Evolutionary conservation across 108 stramenopile species (phyloP), one percentile per base, ranked within the genome.

Genomic region (Cylindrotheca closterium): DNA sequence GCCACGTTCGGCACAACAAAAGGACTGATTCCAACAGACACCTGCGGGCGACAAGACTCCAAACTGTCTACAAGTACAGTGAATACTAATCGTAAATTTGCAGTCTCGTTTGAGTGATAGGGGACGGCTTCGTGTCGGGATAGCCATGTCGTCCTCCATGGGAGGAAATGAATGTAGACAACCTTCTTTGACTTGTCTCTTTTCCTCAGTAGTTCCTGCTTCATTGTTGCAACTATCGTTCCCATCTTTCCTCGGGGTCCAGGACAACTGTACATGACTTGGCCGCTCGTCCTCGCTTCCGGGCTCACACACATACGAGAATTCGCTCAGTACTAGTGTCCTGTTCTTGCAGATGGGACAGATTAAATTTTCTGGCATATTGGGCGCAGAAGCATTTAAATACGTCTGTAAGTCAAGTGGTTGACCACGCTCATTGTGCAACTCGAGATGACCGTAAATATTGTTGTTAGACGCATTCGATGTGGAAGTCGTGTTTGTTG

Each of bases 11-110:
- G 15, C 17, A 47, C 58, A 60, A 0, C 17, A 2, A 4, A 47
- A 60, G 12, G 21, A 19, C 26, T 8, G 45, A 47, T 47, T n/a
- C 45, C 58, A 47, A 24, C 58, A 60, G 1, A 60, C 58, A 25
- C 25, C 26, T 24, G 58, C 58, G 2, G 58, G 58, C 17, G 58
- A 34, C 37, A 29, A 60, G 19, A 60, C 46, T 47, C 30, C 58
- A 46, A 60, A 60, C 22, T 60, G 42, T 23, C 25, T 34, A 27
- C 58, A 60, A 12, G 58, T 28, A 4, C 58, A 60, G 26, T 60
- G 58, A 46, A 60, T 60, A 1, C 25, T 28, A 32, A 60, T 60
- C 1, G 30, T 10, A 60, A 47, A 47, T 24, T 60, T 60, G 58
- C 45, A 46, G 25, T 60, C 45, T 10, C 10, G 8, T 26, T 22